Percentiles rank a stretch among this genome's conserved stretches.
Evolutionary conservation across 768 basidiomycete genomes (phyloP).

Genomic region (Lactarius hengduanensis): DNA sequence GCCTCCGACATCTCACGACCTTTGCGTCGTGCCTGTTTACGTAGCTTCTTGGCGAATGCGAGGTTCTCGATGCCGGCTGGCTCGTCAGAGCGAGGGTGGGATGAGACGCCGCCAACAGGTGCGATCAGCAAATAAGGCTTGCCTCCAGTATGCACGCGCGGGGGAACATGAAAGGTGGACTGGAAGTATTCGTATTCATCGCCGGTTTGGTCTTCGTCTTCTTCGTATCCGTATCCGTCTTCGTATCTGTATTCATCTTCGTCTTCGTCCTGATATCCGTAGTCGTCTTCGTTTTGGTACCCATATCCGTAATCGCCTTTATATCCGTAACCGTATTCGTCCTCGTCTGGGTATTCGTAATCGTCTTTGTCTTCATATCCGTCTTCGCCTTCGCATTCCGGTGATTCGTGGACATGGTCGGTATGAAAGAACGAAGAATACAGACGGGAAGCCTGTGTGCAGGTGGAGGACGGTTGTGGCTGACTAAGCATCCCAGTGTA

Average conservation of each 20-base stretch:
- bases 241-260: too few species aligned
- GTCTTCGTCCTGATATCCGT: too few species aligned
- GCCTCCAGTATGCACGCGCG: not conserved
- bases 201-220: too few species aligned
- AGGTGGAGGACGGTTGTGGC: not conserved
- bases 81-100: not conserved
- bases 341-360: too few species aligned
- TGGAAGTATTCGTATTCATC: not conserved
- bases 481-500: not conserved
- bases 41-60: not conserved
- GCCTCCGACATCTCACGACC: not conserved
- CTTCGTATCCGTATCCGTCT: too few species aligned
- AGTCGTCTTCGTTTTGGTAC: too few species aligned
- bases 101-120: not conserved
- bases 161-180: not conserved
- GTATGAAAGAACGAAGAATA: too few species aligned
- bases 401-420: not conserved
- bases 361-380: too few species aligned
- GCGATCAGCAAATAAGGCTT: not conserved
- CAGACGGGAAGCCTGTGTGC: not conserved
- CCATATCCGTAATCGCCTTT: too few species aligned
- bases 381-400: not conserved
- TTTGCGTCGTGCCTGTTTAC: slow-evolving; percentile 1
- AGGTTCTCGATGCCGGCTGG: not conserved
- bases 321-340: too few species aligned